Evolutionary conservation across 495 filamentous ascomycete genomes (phyloP), one percentile per base, ranked within the genome.

Genomic region (Cladorrhinum samala): DNA sequence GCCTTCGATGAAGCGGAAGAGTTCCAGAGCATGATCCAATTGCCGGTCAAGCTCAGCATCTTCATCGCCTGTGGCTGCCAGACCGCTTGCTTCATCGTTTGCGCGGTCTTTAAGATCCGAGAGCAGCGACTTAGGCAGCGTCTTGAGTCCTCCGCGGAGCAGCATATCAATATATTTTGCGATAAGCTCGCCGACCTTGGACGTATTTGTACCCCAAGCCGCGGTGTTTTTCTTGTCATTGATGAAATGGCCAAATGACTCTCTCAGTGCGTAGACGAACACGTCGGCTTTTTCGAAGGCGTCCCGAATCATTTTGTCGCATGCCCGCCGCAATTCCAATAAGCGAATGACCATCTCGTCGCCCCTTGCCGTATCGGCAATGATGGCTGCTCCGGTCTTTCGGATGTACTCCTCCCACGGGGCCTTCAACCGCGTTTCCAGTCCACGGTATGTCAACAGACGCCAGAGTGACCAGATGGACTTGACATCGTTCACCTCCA

Each of bases 131-230:
- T 74, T 67, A 3, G 85, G 85, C 11, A 94, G 81, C 11, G 88
- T 80, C 68, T 89, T 96, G 46, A 88, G 78, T 7, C 93, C 94
- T 25, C 88, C 86, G 51, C 90, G 84, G 13, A 99, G 82, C 8
- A 99, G 76, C 67, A 84, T 74, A 70, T 99, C 91, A 52, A 99
- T 90, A 57, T 96, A 90, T 69, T 95, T 97, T 13, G 93, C 93
- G 53, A 97, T 94, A 91, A 96, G 95, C 71, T 99, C 93, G 25
- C 91, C 93, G 7, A 94, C 88, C 73, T 95, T 96, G 8, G 89
- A 86, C 50, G 94, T 94, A 56, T 88, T 83, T 3, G 88, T 87
- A 37, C 83, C 81, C 74, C 86, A 89, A 2, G 79, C 79, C 16
- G 81, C 74, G 14, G 77, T 75, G 44, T 82, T 84, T 68, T 83